These are phyloP conservation scores for Chamaecyparis obtusa DNA, from an alignment of 75 land plant species.

Conservation along the genomic window DNA sequence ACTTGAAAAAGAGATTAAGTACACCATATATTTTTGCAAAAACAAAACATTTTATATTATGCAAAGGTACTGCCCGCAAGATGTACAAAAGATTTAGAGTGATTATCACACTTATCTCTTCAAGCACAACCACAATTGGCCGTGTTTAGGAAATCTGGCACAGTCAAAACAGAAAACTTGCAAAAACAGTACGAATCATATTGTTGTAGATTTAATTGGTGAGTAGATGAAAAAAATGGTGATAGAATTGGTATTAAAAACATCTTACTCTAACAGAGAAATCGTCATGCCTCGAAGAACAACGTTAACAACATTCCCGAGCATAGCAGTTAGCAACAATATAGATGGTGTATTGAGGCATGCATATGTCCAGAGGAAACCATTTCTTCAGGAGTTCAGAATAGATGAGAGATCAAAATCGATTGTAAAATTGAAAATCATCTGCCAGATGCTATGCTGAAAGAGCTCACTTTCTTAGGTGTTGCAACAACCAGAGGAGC, in stretches of 20 bases:
- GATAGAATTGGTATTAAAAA: background rate
- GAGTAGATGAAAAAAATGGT: background rate
- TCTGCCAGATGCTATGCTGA: slow-evolving; percentile 41
- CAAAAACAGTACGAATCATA: background rate
- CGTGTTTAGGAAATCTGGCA: too few relatives aligned
- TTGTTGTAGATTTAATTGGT: background rate
- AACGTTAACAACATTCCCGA: background rate
- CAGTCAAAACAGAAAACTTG: background rate
- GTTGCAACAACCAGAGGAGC: slow-evolving; percentile 97
- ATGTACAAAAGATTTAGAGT: too few relatives aligned
- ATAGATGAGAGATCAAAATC: background rate
- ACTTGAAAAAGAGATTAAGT: too few relatives aligned
- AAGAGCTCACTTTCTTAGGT: slow-evolving; percentile 82
- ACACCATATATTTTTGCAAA: too few relatives aligned
- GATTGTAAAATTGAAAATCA: background rate
- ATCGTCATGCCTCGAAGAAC: background rate
- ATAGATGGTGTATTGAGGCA: background rate
- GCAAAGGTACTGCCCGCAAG: too few relatives aligned
- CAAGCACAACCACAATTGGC: too few relatives aligned
- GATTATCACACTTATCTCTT: too few relatives aligned
- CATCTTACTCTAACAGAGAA: background rate
- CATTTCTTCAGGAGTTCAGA: background rate
- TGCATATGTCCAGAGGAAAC: background rate
- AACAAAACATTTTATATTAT: too few relatives aligned
- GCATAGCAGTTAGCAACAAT: slow-evolving; percentile 1